Evolutionary conservation across 257 asterid species (phyloP), one percentile per base, ranked within the genome.

Genomic region (Datura wrightii): DNA sequence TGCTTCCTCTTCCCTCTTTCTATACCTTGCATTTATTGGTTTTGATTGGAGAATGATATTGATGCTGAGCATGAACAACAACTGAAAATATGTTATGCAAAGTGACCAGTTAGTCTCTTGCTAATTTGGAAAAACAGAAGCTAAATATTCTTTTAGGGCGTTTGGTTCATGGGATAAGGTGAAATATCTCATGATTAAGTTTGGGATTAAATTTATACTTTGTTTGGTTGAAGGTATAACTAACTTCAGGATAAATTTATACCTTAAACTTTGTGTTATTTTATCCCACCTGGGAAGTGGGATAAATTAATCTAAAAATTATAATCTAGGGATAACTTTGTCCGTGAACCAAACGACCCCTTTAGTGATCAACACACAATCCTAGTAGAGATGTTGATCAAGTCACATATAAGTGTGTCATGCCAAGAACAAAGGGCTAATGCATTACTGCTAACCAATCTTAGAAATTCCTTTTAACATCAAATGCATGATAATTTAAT

Each of bases 401-500:
- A 71, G 6, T 19, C 59, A 5, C 11, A 74, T 74, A 0, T 48
- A 6, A 74, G 59, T 1, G 56, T 74, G n/a, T 0, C 42, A 74
- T 72, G 41, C 19, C 59, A 48, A 48, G 55, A 46, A 48, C 80
- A 72, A 46, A 70, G 8, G 42, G 5, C 79, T 42, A 70, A 46
- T 48, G 24, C 42, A 5, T 48, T 74, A 74, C 7, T 5, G 5
- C n/a, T 48, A 1, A 74, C 59, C 10, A 9, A 39, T 69, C 79
- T 39, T 7, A 39, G 8, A 69, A 69, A 69, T 5, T 69, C 50
- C 53, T 39, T 39, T 5, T 11, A n/a, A 71, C 39, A 24, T 74
- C 58, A 71, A 24, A 46, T 74, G 80, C 80, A 13, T 48, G 80
- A 48, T 74, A 46, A 48, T 48, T 46, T 48, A 24, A 48, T 31